These are phyloP conservation scores for Citrus inodora DNA, from an alignment of 345 rosid species.

Conservation along the genomic window DNA sequence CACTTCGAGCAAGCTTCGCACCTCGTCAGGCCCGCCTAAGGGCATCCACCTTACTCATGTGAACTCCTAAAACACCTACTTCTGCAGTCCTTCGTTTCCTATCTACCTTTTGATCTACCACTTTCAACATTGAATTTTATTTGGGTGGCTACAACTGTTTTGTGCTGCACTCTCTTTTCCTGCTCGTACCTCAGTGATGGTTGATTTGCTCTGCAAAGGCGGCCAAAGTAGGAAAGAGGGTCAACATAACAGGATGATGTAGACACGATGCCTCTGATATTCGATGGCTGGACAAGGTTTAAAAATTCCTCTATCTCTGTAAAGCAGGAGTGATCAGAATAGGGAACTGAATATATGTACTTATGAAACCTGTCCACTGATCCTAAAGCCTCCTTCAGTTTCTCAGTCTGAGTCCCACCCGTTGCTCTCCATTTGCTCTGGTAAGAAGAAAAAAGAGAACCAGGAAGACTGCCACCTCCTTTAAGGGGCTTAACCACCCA, in stretches of 20 bases:
- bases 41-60: constrained; percentile 23
- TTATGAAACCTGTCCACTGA: constrained; percentile 42
- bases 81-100: constrained; percentile 19
- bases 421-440: constrained; percentile 22
- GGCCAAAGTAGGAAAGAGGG: constrained; percentile 65
- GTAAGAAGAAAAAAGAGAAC: constrained; percentile 31
- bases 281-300: constrained; percentile 56
- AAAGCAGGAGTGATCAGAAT: constrained; percentile 79
- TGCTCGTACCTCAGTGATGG: constrained; percentile 24
- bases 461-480: constrained; percentile 42
- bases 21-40: constrained; percentile 32
- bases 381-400: constrained; percentile 14
- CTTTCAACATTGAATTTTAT: constrained; percentile 19
- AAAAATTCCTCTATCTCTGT: constrained; percentile 62
- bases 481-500: constrained; percentile 45
- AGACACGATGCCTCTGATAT: constrained; percentile 62
- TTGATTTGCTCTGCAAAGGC: constrained; percentile 39
- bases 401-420: constrained; percentile 5
- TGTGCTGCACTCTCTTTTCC: constrained; percentile 15
- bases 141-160: constrained; percentile 18
- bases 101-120: constrained; percentile 11
- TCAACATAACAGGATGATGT: constrained; percentile 61
- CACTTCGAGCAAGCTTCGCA: constrained; percentile 33
- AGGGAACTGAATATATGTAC: constrained; percentile 53
- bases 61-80: constrained; percentile 13